A percentile compares a stretch with the other conserved stretches of the same genome.
These are phyloP conservation scores for Capsella rubella DNA, from an alignment of 441 rosid species.

Conservation along the genomic window DNA sequence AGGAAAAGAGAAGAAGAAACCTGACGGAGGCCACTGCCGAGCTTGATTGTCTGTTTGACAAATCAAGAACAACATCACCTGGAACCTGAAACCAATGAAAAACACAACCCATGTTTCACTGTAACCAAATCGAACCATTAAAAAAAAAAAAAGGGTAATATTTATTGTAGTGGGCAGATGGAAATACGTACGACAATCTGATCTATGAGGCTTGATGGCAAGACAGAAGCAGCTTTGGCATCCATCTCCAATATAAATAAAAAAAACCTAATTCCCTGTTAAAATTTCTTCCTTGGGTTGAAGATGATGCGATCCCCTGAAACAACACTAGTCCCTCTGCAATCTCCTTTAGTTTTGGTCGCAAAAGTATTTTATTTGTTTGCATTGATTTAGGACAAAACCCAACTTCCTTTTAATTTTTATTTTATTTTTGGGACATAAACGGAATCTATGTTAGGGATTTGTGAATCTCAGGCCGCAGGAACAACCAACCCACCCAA, in stretches of 20 bases:
- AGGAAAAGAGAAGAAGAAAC: constrained; percentile 33
- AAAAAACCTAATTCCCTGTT: no score
- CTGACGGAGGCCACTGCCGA: constrained; percentile 88
- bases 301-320: no score
- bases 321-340: no score
- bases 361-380: no score
- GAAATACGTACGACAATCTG: constrained; percentile 55
- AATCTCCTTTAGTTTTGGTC: no score
- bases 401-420: no score
- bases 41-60: constrained; percentile 69
- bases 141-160: background rate
- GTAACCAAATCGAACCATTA: background rate
- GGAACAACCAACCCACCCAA: background rate
- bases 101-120: background rate
- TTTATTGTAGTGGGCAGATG: background rate
- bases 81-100: constrained; percentile 56
- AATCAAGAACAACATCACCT: constrained; percentile 81
- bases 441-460: no score
- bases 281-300: no score
- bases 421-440: no score
- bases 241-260: no score
- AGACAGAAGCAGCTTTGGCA: constrained; percentile 28
- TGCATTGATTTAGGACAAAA: no score
- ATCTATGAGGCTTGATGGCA: constrained; percentile 51
- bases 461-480: background rate